Evolutionary conservation across 2,329 filamentous ascomycete genomes (phyloP).

Genomic region (Zopfia rhizophila): DNA sequence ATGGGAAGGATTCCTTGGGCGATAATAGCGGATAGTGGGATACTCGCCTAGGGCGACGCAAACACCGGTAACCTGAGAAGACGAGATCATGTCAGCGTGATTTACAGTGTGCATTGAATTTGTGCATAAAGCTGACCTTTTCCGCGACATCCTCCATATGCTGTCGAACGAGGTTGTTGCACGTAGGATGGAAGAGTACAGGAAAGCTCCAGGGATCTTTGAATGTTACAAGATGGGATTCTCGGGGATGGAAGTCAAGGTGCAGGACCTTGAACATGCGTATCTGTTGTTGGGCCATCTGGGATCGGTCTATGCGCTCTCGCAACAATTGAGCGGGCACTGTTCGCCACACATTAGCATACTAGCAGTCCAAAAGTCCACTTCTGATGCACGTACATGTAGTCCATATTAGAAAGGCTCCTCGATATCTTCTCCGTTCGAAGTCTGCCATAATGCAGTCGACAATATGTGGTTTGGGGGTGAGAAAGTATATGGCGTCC

Average conservation of each 20-base stretch:
- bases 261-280: conserved; percentile 84
- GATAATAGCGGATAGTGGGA: conserved; percentile 91
- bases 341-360: conserved; percentile 36
- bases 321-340: conserved; percentile 76
- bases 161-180: conserved; percentile 81
- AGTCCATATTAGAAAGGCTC: conserved; percentile 86
- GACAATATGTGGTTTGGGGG: conserved; percentile 86
- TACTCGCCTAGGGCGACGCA: conserved; percentile 95
- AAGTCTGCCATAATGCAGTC: conserved; percentile 95
- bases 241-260: conserved; percentile 88
- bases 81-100: conserved; percentile 2
- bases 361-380: neutral
- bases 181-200: conserved; percentile 87
- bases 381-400: conserved; percentile 62
- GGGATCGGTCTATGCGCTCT: conserved; percentile 77
- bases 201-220: conserved; percentile 97
- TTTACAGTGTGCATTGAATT: neutral
- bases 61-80: conserved; percentile 78
- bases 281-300: conserved; percentile 76
- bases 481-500: conserved; percentile 93
- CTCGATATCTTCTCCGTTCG: conserved; percentile 82
- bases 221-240: conserved; percentile 92
- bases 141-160: conserved; percentile 89
- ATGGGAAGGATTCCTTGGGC: conserved; percentile 77
- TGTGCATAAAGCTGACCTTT: conserved; percentile 82